A percentile compares a stretch with the other conserved stretches of the same genome.
These are phyloP conservation scores for Striga hermonthica DNA, from an alignment of 305 asterid species.

Conservation along the genomic window DNA sequence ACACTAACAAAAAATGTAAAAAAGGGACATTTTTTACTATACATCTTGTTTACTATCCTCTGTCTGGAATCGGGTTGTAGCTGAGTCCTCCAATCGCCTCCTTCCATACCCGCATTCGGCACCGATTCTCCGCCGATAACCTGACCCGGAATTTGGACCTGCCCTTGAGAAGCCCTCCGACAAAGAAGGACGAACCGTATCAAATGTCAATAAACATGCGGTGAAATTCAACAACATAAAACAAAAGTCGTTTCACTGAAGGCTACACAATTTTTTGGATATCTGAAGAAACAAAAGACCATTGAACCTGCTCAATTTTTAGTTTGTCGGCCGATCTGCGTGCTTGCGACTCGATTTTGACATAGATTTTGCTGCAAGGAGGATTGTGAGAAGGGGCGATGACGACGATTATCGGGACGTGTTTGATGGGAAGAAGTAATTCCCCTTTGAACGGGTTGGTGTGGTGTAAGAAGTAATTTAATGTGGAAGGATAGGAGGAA, in stretches of 20 bases:
- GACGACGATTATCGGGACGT: too few species aligned
- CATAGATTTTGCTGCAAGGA: too few species aligned
- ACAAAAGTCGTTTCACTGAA: neutral
- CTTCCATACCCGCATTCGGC: constrained; percentile 49
- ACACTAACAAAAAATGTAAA: neutral
- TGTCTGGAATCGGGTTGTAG: constrained; percentile 62
- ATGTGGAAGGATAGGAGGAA: too few species aligned
- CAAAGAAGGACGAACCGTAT: neutral
- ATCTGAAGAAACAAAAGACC: neutral
- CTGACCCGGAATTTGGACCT: constrained; percentile 51
- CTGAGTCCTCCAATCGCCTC: constrained; percentile 71
- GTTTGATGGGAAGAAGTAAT: too few species aligned
- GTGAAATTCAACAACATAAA: neutral
- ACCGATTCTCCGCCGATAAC: constrained; percentile 46
- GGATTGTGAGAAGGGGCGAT: too few species aligned
- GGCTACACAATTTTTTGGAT: neutral
- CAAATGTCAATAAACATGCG: constrained; percentile 2
- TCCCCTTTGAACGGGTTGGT: too few species aligned
- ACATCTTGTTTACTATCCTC: constrained; percentile 77
- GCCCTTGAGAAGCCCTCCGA: constrained; percentile 58
- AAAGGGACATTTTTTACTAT: constrained; percentile 18
- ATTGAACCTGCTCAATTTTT: neutral
- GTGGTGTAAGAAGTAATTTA: too few species aligned
- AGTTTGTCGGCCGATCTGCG: neutral
- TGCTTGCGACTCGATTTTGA: neutral